Conservation (phyloP, 345 rosid genomes). For the Eucalyptus microcorys region DNA sequence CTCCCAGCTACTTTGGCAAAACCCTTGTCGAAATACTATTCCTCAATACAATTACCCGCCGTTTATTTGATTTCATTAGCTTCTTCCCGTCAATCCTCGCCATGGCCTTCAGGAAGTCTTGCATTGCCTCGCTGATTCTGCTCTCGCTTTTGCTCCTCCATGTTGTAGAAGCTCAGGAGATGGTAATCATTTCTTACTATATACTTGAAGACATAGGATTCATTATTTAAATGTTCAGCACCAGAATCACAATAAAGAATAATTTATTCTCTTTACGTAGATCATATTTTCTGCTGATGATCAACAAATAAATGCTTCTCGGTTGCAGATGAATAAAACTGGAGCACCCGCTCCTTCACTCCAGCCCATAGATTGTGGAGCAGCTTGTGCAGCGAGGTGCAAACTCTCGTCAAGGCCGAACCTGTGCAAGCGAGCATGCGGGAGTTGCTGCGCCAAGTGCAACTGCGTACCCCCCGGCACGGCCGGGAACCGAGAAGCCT, state of each 20-base stretch:
- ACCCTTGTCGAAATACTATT: not conserved
- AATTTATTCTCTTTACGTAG: not conserved
- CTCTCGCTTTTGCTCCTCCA: not conserved
- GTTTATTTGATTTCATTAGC: not conserved
- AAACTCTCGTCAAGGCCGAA: not conserved
- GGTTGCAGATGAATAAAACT: not conserved
- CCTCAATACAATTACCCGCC: accelerated
- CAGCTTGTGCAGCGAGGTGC: slow-evolving; percentile 1
- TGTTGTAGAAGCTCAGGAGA: not conserved
- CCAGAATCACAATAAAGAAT: not conserved
- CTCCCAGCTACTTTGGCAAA: not conserved
- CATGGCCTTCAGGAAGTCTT: not conserved
- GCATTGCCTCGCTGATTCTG: not conserved
- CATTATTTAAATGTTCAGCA: not conserved
- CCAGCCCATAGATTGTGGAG: not conserved
- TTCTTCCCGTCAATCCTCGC: not conserved
- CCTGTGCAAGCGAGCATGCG: not conserved
- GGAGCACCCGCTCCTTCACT: not conserved
- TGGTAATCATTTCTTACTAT: not conserved
- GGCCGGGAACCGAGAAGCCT: not conserved
- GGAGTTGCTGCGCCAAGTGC: not conserved
- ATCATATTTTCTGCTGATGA: not conserved
- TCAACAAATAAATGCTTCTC: not conserved
- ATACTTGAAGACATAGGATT: not conserved
- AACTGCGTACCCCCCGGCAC: slow-evolving; percentile 8